Percentiles rank a stretch among this genome's conserved stretches.
phyloP scores from a whole-genome alignment of 2,329 filamentous ascomycete species.

The Penicillium sp. region DNA sequence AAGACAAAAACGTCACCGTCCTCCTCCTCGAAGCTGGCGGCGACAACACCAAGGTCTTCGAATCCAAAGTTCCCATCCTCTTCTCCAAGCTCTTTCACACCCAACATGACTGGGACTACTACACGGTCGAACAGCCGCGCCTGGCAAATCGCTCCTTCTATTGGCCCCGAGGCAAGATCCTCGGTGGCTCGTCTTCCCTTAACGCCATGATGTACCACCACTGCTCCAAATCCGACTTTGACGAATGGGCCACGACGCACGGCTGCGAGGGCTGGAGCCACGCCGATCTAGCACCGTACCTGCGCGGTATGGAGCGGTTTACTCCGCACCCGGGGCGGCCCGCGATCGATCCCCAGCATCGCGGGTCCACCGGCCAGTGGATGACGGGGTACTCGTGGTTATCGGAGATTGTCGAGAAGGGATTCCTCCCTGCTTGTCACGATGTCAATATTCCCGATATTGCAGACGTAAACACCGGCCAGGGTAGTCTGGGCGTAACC shows the following conservation, averaged over 20 bases:
- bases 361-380: conserved; percentile 14
- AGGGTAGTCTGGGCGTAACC: conserved; percentile 16
- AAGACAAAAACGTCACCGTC: conserved; percentile 21
- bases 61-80: conserved; percentile 18
- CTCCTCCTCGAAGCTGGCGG: conserved; percentile 23
- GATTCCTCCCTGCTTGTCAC: conserved; percentile 17
- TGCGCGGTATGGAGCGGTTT: conserved; percentile 33
- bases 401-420: conserved; percentile 19
- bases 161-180: conserved; percentile 23
- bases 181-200: conserved; percentile 19
- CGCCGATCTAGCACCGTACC: conserved; percentile 50
- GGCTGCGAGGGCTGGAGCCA: conserved; percentile 43
- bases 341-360: conserved; percentile 12
- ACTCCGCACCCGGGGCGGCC: conserved; percentile 16
- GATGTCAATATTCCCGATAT: conserved; percentile 7
- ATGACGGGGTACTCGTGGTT: conserved; percentile 19
- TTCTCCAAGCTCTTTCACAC: conserved; percentile 19
- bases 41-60: conserved; percentile 16
- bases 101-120: conserved; percentile 23
- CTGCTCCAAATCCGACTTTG: conserved; percentile 20
- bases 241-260: conserved; percentile 17
- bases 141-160: conserved; percentile 18
- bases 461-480: conserved; percentile 9
- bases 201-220: conserved; percentile 27
- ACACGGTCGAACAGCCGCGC: conserved; percentile 19